A percentile compares a stretch with the other conserved stretches of the same genome.
Conservation (phyloP, 768 basidiomycete species). For the Hygrocybe coccinea region DNA sequence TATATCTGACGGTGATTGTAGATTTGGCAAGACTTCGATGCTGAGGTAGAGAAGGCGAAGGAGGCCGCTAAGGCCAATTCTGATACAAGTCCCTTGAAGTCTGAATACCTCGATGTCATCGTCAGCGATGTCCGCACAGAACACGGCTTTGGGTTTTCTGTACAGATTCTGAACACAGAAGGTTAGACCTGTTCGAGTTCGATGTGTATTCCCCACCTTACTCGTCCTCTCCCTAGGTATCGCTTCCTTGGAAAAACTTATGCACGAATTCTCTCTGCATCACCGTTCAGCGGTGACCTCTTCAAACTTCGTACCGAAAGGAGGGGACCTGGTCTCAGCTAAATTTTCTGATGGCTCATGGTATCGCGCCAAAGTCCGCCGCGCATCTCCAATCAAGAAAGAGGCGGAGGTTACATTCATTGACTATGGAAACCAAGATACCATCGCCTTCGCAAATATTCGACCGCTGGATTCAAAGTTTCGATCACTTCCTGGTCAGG, state of each 20-base stretch:
- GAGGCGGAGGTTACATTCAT: constrained; percentile 95
- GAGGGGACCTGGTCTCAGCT: constrained; percentile 88
- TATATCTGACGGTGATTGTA: constrained; percentile 26
- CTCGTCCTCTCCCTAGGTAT: constrained; percentile 53
- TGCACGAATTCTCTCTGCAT: constrained; percentile 88
- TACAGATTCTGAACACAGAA: constrained; percentile 89
- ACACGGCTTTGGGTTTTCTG: constrained; percentile 80
- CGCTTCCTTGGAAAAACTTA: constrained; percentile 85
- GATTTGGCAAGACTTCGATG: constrained; percentile 88
- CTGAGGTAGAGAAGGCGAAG: constrained; percentile 55
- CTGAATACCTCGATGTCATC: constrained; percentile 90
- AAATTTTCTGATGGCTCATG: constrained; percentile 92
- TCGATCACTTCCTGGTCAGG: constrained; percentile 86
- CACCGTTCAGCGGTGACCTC: constrained; percentile 64
- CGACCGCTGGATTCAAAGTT: constrained; percentile 89
- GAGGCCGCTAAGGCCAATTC: constrained; percentile 43
- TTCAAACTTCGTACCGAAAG: constrained; percentile 71
- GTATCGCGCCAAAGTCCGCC: constrained; percentile 92
- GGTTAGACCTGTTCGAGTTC: constrained; percentile 44
- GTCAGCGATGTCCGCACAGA: constrained; percentile 78
- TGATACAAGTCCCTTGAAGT: constrained; percentile 53
- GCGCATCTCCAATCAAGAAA: constrained; percentile 81
- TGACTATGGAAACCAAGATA: constrained; percentile 93
- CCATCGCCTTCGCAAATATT: constrained; percentile 72
- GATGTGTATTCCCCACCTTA: neutral